These are phyloP conservation scores for Melanopsichium pennsylvanicum DNA, from an alignment of 1,284 basidiomycete genomes.

Conservation along the genomic window DNA sequence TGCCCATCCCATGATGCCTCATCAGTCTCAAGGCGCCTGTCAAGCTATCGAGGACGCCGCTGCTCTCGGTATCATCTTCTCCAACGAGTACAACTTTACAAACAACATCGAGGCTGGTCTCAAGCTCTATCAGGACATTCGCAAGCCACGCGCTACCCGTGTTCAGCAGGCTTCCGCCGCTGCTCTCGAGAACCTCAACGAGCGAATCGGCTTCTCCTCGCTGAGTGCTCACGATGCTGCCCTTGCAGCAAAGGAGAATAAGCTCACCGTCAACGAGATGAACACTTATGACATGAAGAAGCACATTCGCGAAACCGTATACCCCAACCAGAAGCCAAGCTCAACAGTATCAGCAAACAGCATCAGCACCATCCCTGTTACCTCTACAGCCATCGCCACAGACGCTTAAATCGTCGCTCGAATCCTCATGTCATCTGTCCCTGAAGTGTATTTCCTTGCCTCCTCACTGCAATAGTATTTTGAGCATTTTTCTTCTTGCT, in stretches of 20 bases:
- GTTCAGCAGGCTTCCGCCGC: constrained; percentile 64
- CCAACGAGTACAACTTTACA: constrained; percentile 54
- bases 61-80: constrained; percentile 41
- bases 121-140: constrained; percentile 65
- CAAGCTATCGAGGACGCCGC: constrained; percentile 47
- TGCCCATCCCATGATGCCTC: constrained; percentile 48
- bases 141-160: constrained; percentile 66
- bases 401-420: constrained; percentile 8
- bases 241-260: constrained; percentile 64
- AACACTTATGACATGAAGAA: constrained; percentile 52
- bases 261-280: constrained; percentile 62
- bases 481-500: too few relatives aligned
- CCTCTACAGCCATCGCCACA: constrained; percentile 27
- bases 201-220: constrained; percentile 66
- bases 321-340: constrained; percentile 5
- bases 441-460: background rate
- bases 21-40: constrained; percentile 45
- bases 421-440: background rate
- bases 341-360: background rate
- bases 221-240: constrained; percentile 64
- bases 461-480: too few relatives aligned
- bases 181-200: constrained; percentile 67
- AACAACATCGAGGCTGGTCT: constrained; percentile 59
- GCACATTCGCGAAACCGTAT: constrained; percentile 28
- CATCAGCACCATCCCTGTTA: background rate